A percentile compares a stretch with the other conserved stretches of the same genome.
phyloP scores from a whole-genome alignment of 257 asterid genomes.

The Marsdenia floribunda region DNA sequence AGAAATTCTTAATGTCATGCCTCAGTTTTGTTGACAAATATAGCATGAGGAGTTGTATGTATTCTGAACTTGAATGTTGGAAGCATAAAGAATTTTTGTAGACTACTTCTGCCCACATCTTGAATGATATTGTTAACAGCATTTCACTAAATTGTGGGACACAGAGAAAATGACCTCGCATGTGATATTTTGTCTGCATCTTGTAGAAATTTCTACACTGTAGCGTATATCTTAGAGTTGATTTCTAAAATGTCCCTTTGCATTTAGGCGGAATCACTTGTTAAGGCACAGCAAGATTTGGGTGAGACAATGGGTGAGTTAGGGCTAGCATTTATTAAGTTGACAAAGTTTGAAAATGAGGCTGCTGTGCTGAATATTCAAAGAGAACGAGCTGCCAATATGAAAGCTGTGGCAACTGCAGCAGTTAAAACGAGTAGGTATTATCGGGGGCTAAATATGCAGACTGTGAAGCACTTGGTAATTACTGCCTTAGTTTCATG shows the following conservation, averaged over 20 bases:
- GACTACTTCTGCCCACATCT: neutral
- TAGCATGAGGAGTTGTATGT: neutral
- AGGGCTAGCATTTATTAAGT: constrained; percentile 77
- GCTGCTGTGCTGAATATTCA: constrained; percentile 56
- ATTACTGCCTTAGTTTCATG: constrained; percentile 19
- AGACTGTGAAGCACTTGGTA: constrained; percentile 78
- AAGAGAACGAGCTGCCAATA: constrained; percentile 70
- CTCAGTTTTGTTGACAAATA: neutral
- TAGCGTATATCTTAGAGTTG: neutral
- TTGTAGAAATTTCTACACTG: neutral
- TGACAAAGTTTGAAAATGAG: constrained; percentile 84
- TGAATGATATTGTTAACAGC: neutral
- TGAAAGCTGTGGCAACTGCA: constrained; percentile 77
- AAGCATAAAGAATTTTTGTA: neutral
- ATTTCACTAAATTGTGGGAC: neutral
- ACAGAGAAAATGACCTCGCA: neutral
- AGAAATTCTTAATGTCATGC: constrained; percentile 6
- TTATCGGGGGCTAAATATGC: constrained; percentile 67
- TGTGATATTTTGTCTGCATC: neutral
- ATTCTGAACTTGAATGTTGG: neutral
- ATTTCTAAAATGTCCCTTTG: neutral
- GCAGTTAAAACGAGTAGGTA: constrained; percentile 90
- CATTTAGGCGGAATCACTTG: constrained; percentile 77
- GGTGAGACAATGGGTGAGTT: constrained; percentile 91
- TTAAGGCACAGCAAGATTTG: constrained; percentile 83